phyloP scores from a whole-genome alignment of 805 yeast species.

The Zygosaccharomyces bailii region DNA sequence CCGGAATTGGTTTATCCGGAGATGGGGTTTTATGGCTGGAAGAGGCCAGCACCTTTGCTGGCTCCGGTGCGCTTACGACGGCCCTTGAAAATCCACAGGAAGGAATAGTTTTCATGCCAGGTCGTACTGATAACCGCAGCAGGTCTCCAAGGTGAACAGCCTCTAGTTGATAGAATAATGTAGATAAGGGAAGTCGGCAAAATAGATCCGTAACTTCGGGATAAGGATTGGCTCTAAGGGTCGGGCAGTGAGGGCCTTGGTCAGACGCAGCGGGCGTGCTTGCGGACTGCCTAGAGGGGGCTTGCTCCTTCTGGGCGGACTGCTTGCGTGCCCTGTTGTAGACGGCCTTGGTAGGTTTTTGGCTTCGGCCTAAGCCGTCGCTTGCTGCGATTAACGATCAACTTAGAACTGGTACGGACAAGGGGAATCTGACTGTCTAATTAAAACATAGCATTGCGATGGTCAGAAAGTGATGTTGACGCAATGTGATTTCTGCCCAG shows the following conservation, averaged over 20 bases:
- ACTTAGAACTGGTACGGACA: constrained; percentile 33
- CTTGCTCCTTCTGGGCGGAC: constrained; percentile 19
- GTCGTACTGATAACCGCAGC: constrained; percentile 46
- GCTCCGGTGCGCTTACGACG: constrained; percentile 43
- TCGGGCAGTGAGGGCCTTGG: constrained; percentile 40
- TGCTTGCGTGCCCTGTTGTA: constrained; percentile 29
- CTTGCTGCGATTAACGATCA: constrained; percentile 32
- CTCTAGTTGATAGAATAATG: constrained; percentile 44
- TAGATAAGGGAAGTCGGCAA: constrained; percentile 45
- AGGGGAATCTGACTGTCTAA: constrained; percentile 44
- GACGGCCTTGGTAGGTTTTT: constrained; percentile 32
- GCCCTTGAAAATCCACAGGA: constrained; percentile 43
- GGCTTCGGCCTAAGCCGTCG: constrained; percentile 24
- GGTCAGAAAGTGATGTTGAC: constrained; percentile 45
- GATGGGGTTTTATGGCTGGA: constrained; percentile 41
- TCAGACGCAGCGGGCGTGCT: constrained; percentile 36
- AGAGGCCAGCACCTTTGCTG: constrained; percentile 39
- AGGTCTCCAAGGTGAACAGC: constrained; percentile 47
- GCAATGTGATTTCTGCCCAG: constrained; percentile 46
- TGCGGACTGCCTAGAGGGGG: constrained; percentile 29
- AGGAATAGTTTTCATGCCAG: constrained; percentile 41
- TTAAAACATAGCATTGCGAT: constrained; percentile 46
- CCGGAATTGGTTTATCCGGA: constrained; percentile 43
- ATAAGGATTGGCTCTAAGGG: constrained; percentile 44
- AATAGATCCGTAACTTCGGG: constrained; percentile 44